Base-by-base conservation (phyloP, 2,329 filamentous ascomycete genomes). In the Ophiostoma pallidulum region DNA sequence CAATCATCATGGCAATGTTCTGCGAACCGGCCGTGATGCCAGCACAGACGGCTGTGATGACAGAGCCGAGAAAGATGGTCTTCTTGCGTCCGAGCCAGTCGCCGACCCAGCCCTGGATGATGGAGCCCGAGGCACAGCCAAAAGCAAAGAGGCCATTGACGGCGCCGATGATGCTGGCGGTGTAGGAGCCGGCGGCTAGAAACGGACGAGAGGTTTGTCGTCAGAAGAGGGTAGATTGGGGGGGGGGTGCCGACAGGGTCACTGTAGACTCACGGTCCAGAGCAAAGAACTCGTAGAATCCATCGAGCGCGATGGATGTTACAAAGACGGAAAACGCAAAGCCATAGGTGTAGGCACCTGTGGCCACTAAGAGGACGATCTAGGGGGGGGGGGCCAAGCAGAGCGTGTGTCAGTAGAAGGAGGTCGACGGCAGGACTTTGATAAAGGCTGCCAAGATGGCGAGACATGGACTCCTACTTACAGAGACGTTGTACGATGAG, bases 91-190 rank as follows among this genome's bases (percentile, higher is more conserved):
- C 51, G 4, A 53, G 48, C 35, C 48, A 43, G 31, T 50, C 44
- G 42, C 48, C 41, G 16, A 43, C 48, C 42, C 45, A 53, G 20
- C 49, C 51, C 20, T 50, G 44, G 7, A 24, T 46, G 7, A 53
- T 36, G 32, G 51, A 46, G 18, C 51, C 51, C 29, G 51, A 35
- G 38, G 48, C 42, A 19, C 45, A 43, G 16, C 51, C 51, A 19
- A 52, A 41, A 41, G 46, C 46, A 20, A 52, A 50, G 18, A 52
- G 48, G 13, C 44, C 44, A 28, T 49, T 52, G 45, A 52, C 43
- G 19, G 48, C 47, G 31, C 38, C 47, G 26, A 49, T 45, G 13
- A 45, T 49, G 41, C 36, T 39, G 29, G 40, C 41, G 9, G 18
- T n/a, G 35, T 45, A 49, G 13, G 40, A 38, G 19, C 46, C 42